Evolutionary conservation across 2,329 filamentous ascomycete species (phyloP).

Genomic region (Penicillium hesseltinei): DNA sequence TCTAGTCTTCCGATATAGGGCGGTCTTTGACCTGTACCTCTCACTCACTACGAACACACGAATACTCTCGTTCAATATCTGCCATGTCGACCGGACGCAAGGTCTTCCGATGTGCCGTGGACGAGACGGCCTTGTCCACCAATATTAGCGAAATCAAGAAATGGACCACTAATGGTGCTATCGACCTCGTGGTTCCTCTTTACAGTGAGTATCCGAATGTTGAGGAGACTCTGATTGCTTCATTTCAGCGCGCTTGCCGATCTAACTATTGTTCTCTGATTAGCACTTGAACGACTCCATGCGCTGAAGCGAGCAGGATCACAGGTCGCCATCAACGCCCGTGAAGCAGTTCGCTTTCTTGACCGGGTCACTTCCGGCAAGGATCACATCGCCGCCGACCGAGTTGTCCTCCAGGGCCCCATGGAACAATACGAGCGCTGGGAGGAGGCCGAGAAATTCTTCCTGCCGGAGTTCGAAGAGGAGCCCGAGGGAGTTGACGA

Average conservation of each 20-base stretch:
- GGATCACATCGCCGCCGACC: conserved; percentile 43
- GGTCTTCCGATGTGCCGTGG: conserved; percentile 53
- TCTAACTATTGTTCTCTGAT: conserved; percentile 11
- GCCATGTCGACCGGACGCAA: conserved; percentile 45
- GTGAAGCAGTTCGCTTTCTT: conserved; percentile 53
- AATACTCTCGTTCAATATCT: conserved; percentile 10
- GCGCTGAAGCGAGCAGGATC: conserved; percentile 46
- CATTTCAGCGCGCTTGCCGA: conserved; percentile 12
- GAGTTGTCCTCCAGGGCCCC: conserved; percentile 49
- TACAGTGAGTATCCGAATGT: conserved; percentile 44
- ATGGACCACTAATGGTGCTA: conserved; percentile 50
- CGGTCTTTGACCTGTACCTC: conserved; percentile 14
- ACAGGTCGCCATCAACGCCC: conserved; percentile 50
- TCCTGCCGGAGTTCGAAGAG: conserved; percentile 46
- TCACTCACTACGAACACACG: conserved; percentile 9
- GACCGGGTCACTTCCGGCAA: conserved; percentile 51
- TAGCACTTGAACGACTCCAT: conserved; percentile 49
- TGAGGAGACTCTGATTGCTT: background rate
- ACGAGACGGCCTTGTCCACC: conserved; percentile 52
- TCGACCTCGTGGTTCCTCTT: conserved; percentile 52
- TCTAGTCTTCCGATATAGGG: conserved; percentile 33
- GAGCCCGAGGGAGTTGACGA: conserved; percentile 31
- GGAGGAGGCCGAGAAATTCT: conserved; percentile 47
- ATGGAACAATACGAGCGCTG: conserved; percentile 50
- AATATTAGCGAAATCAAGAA: conserved; percentile 54